Conservation (phyloP, 1,139 yeast genomes). For the Hansenula sp. region DNA sequence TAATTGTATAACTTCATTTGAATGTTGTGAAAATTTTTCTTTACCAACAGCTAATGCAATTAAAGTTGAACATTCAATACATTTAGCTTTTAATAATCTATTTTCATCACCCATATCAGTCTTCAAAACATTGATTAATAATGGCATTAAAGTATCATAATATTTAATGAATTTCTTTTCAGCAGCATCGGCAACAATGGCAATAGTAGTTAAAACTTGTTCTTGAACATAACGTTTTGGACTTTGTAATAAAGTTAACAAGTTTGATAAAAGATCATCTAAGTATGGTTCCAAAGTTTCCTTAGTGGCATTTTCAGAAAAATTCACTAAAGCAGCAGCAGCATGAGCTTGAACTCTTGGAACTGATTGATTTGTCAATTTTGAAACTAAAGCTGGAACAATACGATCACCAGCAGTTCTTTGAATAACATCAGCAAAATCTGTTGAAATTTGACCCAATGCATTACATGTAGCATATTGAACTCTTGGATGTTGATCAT, state of each 20-base stretch:
- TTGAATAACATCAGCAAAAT: slow-evolving; percentile 87
- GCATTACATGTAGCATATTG: slow-evolving; percentile 98
- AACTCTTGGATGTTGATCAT: slow-evolving; percentile 87
- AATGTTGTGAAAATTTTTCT: slow-evolving; percentile 77
- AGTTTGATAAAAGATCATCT: slow-evolving; percentile 70
- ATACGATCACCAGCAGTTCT: slow-evolving; percentile 73
- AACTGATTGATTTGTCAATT: slow-evolving; percentile 62
- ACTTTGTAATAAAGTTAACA: slow-evolving; percentile 72
- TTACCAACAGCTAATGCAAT: slow-evolving; percentile 97
- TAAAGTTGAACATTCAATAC: slow-evolving; percentile 91
- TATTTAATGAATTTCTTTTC: slow-evolving; percentile 83
- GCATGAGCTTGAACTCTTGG: slow-evolving; percentile 98
- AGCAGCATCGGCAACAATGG: slow-evolving; percentile 98
- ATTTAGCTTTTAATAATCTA: slow-evolving; percentile 81
- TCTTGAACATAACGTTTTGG: slow-evolving; percentile 94
- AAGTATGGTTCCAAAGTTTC: slow-evolving; percentile 86
- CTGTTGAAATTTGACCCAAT: slow-evolving; percentile 96
- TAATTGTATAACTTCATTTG: slow-evolving; percentile 67
- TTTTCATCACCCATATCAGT: slow-evolving; percentile 79
- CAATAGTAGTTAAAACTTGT: slow-evolving; percentile 93
- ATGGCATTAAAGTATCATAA: slow-evolving; percentile 92
- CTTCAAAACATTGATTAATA: slow-evolving; percentile 72
- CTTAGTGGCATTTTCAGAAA: slow-evolving; percentile 87
- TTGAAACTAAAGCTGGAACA: slow-evolving; percentile 84
- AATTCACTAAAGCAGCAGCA: slow-evolving; percentile 96